phyloP scores from a whole-genome alignment of 306 rosid species.

The Begonia loranthoides region DNA sequence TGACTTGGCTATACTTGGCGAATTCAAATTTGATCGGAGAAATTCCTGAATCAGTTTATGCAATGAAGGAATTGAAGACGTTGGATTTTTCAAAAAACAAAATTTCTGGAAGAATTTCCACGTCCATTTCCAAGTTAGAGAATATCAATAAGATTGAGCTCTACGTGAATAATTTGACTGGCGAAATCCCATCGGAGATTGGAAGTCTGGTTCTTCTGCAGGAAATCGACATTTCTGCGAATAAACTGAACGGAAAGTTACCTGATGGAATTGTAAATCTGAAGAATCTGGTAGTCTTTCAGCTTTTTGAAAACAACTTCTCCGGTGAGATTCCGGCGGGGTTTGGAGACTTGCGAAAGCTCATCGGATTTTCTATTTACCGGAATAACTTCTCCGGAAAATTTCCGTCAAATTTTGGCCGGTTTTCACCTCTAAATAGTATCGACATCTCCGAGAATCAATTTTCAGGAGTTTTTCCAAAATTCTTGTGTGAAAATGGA shows the following conservation, averaged over 20 bases:
- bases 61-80: constrained; percentile 46
- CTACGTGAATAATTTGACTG: constrained; percentile 47
- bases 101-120: constrained; percentile 56
- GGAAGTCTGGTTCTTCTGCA: constrained; percentile 50
- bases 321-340: constrained; percentile 75
- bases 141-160: constrained; percentile 66
- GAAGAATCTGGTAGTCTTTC: constrained; percentile 66
- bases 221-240: constrained; percentile 68
- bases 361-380: constrained; percentile 53
- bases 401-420: constrained; percentile 54
- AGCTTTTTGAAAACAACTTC: constrained; percentile 52
- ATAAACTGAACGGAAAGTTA: constrained; percentile 47
- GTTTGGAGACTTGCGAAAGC: constrained; percentile 71
- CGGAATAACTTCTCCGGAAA: constrained; percentile 58
- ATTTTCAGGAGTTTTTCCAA: constrained; percentile 78
- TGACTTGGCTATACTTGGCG: constrained; percentile 66
- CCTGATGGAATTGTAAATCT: constrained; percentile 53
- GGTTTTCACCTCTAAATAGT: constrained; percentile 48
- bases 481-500: constrained; percentile 55
- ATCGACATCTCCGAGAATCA: constrained; percentile 94
- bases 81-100: constrained; percentile 69
- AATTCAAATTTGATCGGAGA: constrained; percentile 57
- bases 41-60: constrained; percentile 65
- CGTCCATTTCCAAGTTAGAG: constrained; percentile 51
- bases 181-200: constrained; percentile 58